Conservation (phyloP, 139 green algal species). For the Coelastrella sp. region DNA sequence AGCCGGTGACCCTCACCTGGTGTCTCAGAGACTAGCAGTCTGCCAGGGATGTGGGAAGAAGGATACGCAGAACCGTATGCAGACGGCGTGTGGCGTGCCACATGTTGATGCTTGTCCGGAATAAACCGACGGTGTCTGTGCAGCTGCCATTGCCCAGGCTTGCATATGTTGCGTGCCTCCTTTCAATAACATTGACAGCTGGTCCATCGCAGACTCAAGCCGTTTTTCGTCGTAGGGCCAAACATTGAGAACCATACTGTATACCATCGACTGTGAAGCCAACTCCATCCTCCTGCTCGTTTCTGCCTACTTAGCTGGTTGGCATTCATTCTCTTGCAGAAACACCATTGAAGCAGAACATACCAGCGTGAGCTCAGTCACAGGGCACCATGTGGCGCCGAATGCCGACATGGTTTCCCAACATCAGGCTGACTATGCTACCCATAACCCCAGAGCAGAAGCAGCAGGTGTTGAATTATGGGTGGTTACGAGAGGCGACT, state of each 20-base stretch:
- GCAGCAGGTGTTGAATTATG: slow-evolving; percentile 73
- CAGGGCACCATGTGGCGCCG: slow-evolving; percentile 54
- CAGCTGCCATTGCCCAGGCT: neutral
- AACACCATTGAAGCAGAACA: neutral
- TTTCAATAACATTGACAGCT: too few species aligned
- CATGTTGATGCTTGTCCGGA: neutral
- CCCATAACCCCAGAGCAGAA: slow-evolving; percentile 67
- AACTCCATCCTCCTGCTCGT: too few species aligned
- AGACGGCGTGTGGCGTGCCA: too few species aligned
- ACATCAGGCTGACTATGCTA: slow-evolving; percentile 72
- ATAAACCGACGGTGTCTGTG: neutral
- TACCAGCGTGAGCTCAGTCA: neutral
- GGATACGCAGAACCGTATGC: too few species aligned
- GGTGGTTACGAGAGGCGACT: slow-evolving; percentile 73
- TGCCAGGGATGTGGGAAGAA: too few species aligned
- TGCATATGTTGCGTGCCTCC: too few species aligned
- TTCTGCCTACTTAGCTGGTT: neutral
- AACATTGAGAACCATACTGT: too few species aligned
- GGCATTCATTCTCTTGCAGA: neutral
- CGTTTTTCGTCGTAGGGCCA: too few species aligned
- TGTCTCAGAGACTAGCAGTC: too few species aligned
- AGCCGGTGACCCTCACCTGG: too few species aligned
- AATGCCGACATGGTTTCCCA: slow-evolving; percentile 73
- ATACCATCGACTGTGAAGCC: too few species aligned
- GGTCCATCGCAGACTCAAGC: too few species aligned